Evolutionary conservation across 1,284 basidiomycete genomes (phyloP), one percentile per base, ranked within the genome.

Genomic region (Earliella scabrosa): DNA sequence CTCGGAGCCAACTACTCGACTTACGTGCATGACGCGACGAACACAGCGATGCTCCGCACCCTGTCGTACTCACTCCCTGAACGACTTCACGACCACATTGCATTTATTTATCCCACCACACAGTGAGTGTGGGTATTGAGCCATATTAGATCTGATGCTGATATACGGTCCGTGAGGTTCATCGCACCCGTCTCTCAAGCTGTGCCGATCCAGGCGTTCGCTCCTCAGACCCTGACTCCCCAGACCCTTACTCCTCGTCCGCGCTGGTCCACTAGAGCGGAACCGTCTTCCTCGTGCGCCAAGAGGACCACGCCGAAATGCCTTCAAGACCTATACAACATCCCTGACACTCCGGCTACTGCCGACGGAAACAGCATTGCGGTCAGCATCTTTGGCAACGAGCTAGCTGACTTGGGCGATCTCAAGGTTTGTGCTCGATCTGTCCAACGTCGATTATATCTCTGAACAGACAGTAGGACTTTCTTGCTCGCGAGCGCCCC

Each of bases 311-410:
- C 82, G 0, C 82, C 82, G 10, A 65, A 76, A 0, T 86, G 83
- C 63, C 67, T 86, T 49, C 67, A 76, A 44, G 71, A 73, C 5
- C 60, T 85, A 31, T 86, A 85, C 65, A 82, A 79, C 14, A 70
- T 71, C 10, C 59, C 60, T 7, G 83, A 83, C 54, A 72, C 74
- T 0, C 80, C 81, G 2, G 60, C 65, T 3, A 71, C 77, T 2
- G 73, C 75, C 1, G 63, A 58, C 16, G 67, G 60, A 24, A 85
- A 82, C 66, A 77, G 70, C 35, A 70, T 86, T 32, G 82, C 80
- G 45, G 74, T 85, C 45, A 77, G 78, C 20, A 82, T 82, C 16
- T 84, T 83, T 59, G 73, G 82, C 9, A 64, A 75, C 4, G 71
- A 82, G 59, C 82, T 73, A 63, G 81, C 80, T 2, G 81, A 75